A percentile compares a stretch with the other conserved stretches of the same genome.
phyloP scores from a whole-genome alignment of 2,329 filamentous ascomycete species.

The Triangularia verruculosa region DNA sequence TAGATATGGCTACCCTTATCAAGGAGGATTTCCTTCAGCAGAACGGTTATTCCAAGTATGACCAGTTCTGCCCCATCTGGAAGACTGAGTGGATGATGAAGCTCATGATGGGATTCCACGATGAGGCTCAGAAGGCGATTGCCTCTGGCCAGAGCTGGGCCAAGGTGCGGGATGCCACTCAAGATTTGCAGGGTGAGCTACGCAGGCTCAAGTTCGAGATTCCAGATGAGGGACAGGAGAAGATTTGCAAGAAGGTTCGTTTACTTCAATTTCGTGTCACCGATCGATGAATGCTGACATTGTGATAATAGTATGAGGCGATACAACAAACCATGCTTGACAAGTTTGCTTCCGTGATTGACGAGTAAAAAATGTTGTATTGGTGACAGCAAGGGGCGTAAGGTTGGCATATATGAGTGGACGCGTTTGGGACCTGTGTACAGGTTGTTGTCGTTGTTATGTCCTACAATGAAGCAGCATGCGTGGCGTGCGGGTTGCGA shows the following conservation, averaged over 20 bases:
- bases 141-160: slow-evolving; percentile 86
- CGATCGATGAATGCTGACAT: not conserved
- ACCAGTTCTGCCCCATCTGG: slow-evolving; percentile 99
- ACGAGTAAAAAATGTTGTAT: slow-evolving; percentile 64
- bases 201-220: slow-evolving; percentile 97
- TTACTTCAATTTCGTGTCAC: too few species aligned
- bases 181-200: slow-evolving; percentile 79
- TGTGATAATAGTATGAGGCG: slow-evolving; percentile 71
- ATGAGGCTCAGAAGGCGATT: slow-evolving; percentile 94
- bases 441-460: not conserved
- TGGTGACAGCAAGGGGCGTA: not conserved
- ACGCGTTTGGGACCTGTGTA: not conserved
- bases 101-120: slow-evolving; percentile 96
- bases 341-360: slow-evolving; percentile 93
- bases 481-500: not conserved
- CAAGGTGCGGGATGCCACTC: slow-evolving; percentile 88
- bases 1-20: slow-evolving; percentile 85
- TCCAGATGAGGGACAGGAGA: slow-evolving; percentile 78
- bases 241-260: slow-evolving; percentile 76
- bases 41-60: slow-evolving; percentile 98
- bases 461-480: not conserved
- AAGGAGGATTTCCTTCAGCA: slow-evolving; percentile 99
- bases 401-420: not conserved
- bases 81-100: slow-evolving; percentile 99
- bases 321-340: slow-evolving; percentile 90